Evolutionary conservation across 2,329 filamentous ascomycete genomes (phyloP).

Genomic region (Penicillium brasilianum): DNA sequence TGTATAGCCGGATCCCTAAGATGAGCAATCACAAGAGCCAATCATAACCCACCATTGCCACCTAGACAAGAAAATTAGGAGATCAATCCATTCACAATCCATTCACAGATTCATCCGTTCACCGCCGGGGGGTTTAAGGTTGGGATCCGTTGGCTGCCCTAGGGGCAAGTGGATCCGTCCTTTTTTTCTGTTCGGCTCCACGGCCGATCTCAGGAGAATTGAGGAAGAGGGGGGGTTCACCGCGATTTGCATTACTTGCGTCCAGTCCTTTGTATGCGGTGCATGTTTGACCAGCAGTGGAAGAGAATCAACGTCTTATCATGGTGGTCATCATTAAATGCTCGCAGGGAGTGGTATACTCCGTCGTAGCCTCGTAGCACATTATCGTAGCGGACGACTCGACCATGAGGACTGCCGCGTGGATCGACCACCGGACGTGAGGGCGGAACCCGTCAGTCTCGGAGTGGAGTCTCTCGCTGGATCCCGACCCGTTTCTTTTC

Average conservation of each 20-base stretch:
- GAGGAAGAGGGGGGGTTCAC: neutral
- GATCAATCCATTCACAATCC: no score
- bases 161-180: neutral
- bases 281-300: no score
- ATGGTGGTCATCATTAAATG: neutral
- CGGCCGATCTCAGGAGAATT: neutral
- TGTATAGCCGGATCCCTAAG: neutral
- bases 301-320: no score
- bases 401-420: neutral
- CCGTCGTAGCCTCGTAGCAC: no score
- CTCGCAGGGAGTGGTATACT: neutral
- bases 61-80: neutral
- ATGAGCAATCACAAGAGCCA: no score
- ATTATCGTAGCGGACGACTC: neutral
- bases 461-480: neutral
- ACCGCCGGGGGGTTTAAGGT: no score
- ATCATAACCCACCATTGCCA: no score
- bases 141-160: slow-evolving; percentile 1
- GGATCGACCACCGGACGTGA: neutral
- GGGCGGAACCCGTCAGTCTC: no score
- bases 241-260: no score
- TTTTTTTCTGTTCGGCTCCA: slow-evolving; percentile 1
- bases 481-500: slow-evolving; percentile 2
- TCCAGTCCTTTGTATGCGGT: no score
- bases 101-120: no score